Evolutionary conservation across 805 yeast genomes (phyloP).

Genomic region (Metschnikowia borealis): DNA sequence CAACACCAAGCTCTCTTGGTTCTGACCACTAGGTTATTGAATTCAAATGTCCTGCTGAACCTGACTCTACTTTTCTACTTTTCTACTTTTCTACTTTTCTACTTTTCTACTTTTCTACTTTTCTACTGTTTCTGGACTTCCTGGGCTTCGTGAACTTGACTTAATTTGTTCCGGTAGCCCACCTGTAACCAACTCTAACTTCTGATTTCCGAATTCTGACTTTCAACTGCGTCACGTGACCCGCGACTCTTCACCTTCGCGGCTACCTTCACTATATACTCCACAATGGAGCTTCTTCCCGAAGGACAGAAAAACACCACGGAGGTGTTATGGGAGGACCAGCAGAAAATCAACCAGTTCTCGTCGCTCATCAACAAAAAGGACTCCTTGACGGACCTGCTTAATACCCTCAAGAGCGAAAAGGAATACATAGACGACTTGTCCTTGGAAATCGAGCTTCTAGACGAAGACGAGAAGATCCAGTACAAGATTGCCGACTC

Average conservation of each 20-base stretch:
- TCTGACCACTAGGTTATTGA: conserved; percentile 15
- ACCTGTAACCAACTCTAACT: too few relatives aligned
- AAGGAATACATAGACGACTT: conserved; percentile 88
- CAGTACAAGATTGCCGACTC: conserved; percentile 80
- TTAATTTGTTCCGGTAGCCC: neutral
- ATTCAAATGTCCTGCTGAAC: too few relatives aligned
- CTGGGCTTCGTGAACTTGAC: neutral
- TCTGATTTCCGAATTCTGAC: too few relatives aligned
- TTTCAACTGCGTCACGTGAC: neutral
- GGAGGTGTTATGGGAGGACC: conserved; percentile 80
- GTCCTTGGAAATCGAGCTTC: conserved; percentile 75
- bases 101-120: too few relatives aligned
- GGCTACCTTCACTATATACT: neutral
- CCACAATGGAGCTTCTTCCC: conserved; percentile 46
- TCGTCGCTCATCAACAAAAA: conserved; percentile 75
- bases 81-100: too few relatives aligned
- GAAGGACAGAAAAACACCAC: conserved; percentile 51
- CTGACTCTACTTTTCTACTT: too few relatives aligned
- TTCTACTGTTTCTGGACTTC: too few relatives aligned
- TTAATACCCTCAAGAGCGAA: conserved; percentile 54
- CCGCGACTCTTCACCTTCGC: too few relatives aligned
- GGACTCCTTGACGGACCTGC: conserved; percentile 50
- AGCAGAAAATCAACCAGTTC: conserved; percentile 82
- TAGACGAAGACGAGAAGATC: conserved; percentile 68
- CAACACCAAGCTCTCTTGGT: conserved; percentile 42